Base-by-base conservation (phyloP, 1,139 yeast species). In the Pichia terricola region DNA sequence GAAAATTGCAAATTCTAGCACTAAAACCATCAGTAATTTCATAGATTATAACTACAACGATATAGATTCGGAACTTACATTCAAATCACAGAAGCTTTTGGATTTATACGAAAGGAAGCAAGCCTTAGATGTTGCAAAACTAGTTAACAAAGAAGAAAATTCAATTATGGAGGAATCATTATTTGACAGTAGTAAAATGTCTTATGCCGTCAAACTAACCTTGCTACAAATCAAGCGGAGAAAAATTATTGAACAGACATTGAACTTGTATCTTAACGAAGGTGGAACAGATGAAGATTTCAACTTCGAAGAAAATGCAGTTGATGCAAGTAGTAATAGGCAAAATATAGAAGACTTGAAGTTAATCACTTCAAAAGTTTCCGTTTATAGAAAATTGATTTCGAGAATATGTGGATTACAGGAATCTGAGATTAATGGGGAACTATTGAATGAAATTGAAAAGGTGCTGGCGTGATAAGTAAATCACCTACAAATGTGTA, bases 341-440 rank as follows among this genome's bases (percentile, higher is more conserved):
- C 11, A 8, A 30, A 34, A 34, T 22, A 39, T 38, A 9, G 48
- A 47, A 16, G 40, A 37, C 30, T 41, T 39, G 8, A 38, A 40
- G 4, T 37, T 38, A 41, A 40, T 38, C 40, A 42, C 35, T 31
- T 47, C 49, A 6, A 85, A 83, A 61, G 79, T 88, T 76, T 77
- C 79, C 59, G 83, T 86, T 57, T 89, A 88, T 66, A 73, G 95
- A 53, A 78, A 79, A 56, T 70, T 91, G 51, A 80, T 91, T 40
- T 80, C 95, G 42, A 73, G 81, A 49, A 82, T 94, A 47, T 87
- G 96, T 55, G 94, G 87, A 3, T 72, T 87, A 48, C 77, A 78
- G 45, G 72, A 80, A 32, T 94, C 85, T 48, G 91, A 84, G 51
- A 81, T 89, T 48, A 95, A 87, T 57, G 77, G 81, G 38, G 65